Conservation (phyloP, 73 alveolate genomes). For the Blepharisma japonicum region DNA sequence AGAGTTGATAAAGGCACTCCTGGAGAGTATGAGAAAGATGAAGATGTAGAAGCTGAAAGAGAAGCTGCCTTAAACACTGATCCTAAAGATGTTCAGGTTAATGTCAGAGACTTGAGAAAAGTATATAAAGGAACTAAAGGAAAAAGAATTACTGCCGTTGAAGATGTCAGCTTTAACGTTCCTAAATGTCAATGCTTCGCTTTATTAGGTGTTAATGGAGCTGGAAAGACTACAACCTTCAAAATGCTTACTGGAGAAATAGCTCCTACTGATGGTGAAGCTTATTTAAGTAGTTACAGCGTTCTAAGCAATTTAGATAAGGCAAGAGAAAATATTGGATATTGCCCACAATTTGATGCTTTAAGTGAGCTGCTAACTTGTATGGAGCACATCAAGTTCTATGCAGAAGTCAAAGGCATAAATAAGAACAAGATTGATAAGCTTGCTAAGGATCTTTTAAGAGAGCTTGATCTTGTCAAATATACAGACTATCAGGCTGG, state of each 20-base stretch:
- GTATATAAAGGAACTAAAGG: constrained; percentile 51
- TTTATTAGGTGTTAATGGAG: constrained; percentile 79
- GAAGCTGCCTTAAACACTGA: constrained; percentile 30
- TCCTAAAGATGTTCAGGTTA: constrained; percentile 49
- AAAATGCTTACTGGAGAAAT: constrained; percentile 73
- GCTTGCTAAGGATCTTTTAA: constrained; percentile 50
- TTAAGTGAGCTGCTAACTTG: constrained; percentile 72
- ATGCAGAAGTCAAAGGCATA: constrained; percentile 89
- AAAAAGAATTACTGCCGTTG: constrained; percentile 64
- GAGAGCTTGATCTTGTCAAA: constrained; percentile 79
- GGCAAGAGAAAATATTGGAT: constrained; percentile 40
- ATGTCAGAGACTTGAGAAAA: constrained; percentile 60
- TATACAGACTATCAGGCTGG: constrained; percentile 51
- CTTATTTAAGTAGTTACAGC: constrained; percentile 73
- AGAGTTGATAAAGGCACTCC: constrained; percentile 30
- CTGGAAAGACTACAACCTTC: constrained; percentile 87
- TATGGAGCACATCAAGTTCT: constrained; percentile 77
- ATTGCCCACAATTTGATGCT: constrained; percentile 85
- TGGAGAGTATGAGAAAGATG: constrained; percentile 34
- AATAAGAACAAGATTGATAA: constrained; percentile 45
- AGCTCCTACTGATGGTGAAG: constrained; percentile 44
- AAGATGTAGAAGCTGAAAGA: constrained; percentile 50
- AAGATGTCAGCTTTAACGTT: constrained; percentile 64
- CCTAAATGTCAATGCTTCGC: constrained; percentile 78
- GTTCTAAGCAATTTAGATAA: constrained; percentile 28